Evolutionary conservation across 352 stramenopile genomes (phyloP).

Genomic region (Pythium grandisporangium): DNA sequence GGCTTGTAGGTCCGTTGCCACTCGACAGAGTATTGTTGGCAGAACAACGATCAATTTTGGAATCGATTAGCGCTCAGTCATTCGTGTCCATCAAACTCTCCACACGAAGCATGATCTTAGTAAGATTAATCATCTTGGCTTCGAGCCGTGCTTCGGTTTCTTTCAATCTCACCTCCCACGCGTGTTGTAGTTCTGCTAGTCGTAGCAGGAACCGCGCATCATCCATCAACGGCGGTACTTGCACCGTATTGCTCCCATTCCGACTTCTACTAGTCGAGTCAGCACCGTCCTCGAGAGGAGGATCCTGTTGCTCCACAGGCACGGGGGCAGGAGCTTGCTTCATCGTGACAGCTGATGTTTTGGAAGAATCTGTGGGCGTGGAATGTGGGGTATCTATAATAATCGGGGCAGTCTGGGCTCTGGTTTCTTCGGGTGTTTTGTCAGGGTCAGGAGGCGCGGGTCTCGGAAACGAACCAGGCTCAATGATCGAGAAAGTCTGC

Average conservation of each 20-base stretch:
- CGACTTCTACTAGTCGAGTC: background rate
- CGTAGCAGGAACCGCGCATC: constrained; percentile 40
- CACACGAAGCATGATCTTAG: constrained; percentile 56
- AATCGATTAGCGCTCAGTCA: no score
- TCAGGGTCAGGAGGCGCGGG: no score
- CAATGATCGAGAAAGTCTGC: background rate
- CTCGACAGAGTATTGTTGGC: no score
- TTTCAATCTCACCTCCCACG: constrained; percentile 39
- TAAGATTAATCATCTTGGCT: constrained; percentile 52
- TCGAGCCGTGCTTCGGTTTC: constrained; percentile 65
- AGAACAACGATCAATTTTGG: no score
- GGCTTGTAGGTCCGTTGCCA: no score
- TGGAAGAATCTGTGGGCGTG: no score
- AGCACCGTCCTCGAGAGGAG: no score
- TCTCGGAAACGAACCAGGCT: background rate
- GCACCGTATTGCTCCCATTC: background rate
- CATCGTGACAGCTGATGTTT: background rate
- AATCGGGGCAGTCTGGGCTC: no score
- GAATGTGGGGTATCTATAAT: no score
- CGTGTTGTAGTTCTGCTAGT: constrained; percentile 46
- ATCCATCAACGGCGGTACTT: constrained; percentile 3
- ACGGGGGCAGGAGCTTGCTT: background rate
- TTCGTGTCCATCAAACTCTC: constrained; percentile 48
- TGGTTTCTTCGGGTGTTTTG: no score
- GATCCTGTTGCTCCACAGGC: background rate